A percentile compares a stretch with the other conserved stretches of the same genome.
Conservation (phyloP, 495 filamentous ascomycete genomes). For the Pseudoneurospora amorphoporcata region DNA sequence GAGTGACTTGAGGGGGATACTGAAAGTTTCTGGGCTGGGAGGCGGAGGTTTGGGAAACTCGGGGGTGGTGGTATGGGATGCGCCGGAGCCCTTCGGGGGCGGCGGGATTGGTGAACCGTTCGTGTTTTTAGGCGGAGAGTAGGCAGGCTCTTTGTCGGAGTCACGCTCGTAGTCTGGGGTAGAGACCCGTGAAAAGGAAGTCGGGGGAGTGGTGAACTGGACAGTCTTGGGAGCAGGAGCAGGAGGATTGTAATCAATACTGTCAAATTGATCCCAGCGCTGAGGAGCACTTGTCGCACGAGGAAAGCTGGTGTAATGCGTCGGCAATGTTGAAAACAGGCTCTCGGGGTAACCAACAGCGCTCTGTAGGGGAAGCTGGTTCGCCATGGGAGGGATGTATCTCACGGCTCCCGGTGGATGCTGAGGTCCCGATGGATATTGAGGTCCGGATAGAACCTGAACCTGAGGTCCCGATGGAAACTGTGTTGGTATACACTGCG, state of each 20-base stretch:
- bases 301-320: not conserved
- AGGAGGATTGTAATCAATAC: not conserved
- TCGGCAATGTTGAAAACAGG: not conserved
- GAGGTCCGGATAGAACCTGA: not conserved
- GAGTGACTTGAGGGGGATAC: not conserved
- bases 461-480: not conserved
- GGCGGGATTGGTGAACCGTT: not conserved
- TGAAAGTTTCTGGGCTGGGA: not conserved
- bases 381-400: not conserved
- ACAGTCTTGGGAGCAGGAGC: not conserved
- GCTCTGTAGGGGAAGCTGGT: not conserved
- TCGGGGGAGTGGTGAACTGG: not conserved
- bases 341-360: not conserved
- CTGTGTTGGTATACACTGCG: not conserved
- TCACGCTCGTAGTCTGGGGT: not conserved
- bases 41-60: not conserved
- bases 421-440: not conserved
- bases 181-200: not conserved
- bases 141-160: not conserved
- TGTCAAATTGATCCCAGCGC: not conserved
- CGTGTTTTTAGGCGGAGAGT: not conserved
- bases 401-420: not conserved
- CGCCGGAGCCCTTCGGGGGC: not conserved
- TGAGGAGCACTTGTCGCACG: not conserved
- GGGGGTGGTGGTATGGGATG: not conserved